Conservation (phyloP, 2,329 filamentous ascomycete species). For the Fulvia fulva region DNA sequence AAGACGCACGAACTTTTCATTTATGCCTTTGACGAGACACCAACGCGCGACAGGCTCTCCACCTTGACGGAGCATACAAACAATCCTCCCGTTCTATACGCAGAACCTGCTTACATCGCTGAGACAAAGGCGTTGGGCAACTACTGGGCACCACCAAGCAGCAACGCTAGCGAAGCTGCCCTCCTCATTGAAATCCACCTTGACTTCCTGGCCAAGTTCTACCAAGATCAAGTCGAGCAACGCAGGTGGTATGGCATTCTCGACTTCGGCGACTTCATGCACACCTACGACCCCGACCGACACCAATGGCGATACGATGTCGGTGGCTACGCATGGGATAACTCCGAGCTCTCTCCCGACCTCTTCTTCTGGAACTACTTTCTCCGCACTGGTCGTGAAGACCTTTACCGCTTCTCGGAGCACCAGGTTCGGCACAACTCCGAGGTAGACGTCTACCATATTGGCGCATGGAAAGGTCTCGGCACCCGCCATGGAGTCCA, state of each 20-base stretch:
- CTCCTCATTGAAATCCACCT: conserved; percentile 50
- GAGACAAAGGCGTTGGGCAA: conserved; percentile 52
- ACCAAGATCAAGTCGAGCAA: conserved; percentile 53
- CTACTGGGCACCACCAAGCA: conserved; percentile 50
- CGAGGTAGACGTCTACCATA: conserved; percentile 61
- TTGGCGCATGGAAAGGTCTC: conserved; percentile 55
- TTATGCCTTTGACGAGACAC: conserved; percentile 52
- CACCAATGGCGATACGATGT: conserved; percentile 62
- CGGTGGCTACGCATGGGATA: conserved; percentile 63
- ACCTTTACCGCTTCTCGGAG: conserved; percentile 58
- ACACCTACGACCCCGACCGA: conserved; percentile 57
- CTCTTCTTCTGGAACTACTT: conserved; percentile 62
- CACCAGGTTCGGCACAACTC: conserved; percentile 56
- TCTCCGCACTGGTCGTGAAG: conserved; percentile 54
- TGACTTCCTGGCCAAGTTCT: conserved; percentile 55
- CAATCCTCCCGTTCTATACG: conserved; percentile 50
- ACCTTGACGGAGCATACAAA: conserved; percentile 45
- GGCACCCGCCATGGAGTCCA: conserved; percentile 62
- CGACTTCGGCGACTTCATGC: conserved; percentile 61
- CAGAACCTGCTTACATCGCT: conserved; percentile 48
- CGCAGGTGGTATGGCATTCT: conserved; percentile 61
- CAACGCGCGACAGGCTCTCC: conserved; percentile 46
- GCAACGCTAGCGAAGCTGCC: conserved; percentile 28
- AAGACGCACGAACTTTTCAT: conserved; percentile 55
- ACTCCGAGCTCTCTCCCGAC: conserved; percentile 60